A percentile compares a stretch with the other conserved stretches of the same genome.
Evolutionary conservation across 371 early-diverging fungal species (phyloP).

Genomic region (Apophysomyces trapeziformis): DNA sequence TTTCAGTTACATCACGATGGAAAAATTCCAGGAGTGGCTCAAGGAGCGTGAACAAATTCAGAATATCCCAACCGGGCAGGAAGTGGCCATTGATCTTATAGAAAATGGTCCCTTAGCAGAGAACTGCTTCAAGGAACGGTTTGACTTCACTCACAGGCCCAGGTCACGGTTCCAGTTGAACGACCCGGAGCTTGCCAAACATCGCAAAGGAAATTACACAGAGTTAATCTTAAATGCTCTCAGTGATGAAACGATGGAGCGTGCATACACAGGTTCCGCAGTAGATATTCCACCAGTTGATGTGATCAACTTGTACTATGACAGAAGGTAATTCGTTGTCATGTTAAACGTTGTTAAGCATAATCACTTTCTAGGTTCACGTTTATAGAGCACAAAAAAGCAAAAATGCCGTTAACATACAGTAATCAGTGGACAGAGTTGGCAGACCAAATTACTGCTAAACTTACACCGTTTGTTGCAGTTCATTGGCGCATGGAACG

Average conservation of each 20-base stretch:
- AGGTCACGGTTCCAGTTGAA: constrained; percentile 18
- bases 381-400: constrained; percentile 37
- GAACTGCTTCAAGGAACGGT: constrained; percentile 29
- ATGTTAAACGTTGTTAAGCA: not conserved
- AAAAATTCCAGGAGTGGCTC: constrained; percentile 29
- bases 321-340: constrained; percentile 26
- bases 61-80: constrained; percentile 37
- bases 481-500: constrained; percentile 61
- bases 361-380: constrained; percentile 30
- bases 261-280: constrained; percentile 22
- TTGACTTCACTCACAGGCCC: constrained; percentile 23
- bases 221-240: constrained; percentile 30
- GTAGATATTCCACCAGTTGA: constrained; percentile 31
- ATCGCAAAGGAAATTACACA: constrained; percentile 34
- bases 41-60: constrained; percentile 21
- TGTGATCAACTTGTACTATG: constrained; percentile 48
- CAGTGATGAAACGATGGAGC: constrained; percentile 33
- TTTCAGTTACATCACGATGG: constrained; percentile 35
- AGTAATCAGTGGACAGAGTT: constrained; percentile 31
- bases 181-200: constrained; percentile 25
- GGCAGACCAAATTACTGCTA: constrained; percentile 39
- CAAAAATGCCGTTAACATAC: constrained; percentile 37
- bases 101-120: constrained; percentile 13
- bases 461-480: constrained; percentile 48
- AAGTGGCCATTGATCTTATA: constrained; percentile 36